Conservation (phyloP, 192 early-diverging fungal genomes). For the Coemansia sp. region DNA sequence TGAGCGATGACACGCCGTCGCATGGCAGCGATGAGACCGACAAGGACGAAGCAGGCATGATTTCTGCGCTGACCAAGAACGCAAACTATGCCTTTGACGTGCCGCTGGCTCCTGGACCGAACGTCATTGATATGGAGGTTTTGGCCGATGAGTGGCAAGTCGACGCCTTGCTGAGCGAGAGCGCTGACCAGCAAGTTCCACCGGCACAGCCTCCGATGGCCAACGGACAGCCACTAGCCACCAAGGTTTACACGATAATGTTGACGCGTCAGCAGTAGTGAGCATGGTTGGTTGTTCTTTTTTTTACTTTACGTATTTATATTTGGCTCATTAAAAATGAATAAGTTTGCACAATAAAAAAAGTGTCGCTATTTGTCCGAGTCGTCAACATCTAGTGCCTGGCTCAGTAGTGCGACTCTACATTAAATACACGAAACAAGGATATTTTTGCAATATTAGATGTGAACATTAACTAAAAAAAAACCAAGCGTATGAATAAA, state of each 20-base stretch:
- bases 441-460: neutral
- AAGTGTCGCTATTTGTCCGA: neutral
- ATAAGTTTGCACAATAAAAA: neutral
- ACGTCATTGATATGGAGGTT: constrained; percentile 42
- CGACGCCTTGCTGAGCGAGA: constrained; percentile 23
- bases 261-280: constrained; percentile 9
- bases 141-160: constrained; percentile 36
- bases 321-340: neutral
- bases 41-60: constrained; percentile 26
- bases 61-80: constrained; percentile 31
- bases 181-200: constrained; percentile 51
- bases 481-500: neutral
- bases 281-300: neutral
- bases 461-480: neutral
- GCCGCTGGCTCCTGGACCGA: constrained; percentile 39
- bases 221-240: constrained; percentile 1
- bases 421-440: neutral
- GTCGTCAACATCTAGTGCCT: constrained; percentile 13
- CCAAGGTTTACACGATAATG: neutral
- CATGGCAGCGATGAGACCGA: constrained; percentile 41
- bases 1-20: constrained; percentile 39
- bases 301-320: neutral
- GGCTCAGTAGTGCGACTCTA: constrained; percentile 20
- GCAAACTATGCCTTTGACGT: constrained; percentile 49
- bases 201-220: constrained; percentile 20